phyloP scores from a whole-genome alignment of 1,139 yeast species.

The Yamadazyma epiphylla region DNA sequence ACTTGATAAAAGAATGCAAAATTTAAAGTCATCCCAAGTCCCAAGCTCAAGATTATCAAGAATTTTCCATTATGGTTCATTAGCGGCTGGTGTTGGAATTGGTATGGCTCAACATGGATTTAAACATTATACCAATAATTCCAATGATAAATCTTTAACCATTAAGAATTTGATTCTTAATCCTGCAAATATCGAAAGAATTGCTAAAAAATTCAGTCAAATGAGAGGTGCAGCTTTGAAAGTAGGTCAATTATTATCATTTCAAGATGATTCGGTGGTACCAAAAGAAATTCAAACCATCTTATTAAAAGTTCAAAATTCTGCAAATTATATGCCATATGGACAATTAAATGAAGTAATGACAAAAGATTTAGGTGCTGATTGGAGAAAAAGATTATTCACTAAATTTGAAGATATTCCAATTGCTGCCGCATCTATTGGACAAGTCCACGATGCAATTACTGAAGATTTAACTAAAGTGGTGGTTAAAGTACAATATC shows the following conservation, averaged over 20 bases:
- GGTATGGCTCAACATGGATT: slow-evolving; percentile 82
- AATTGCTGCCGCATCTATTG: slow-evolving; percentile 96
- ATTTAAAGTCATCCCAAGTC: slow-evolving; percentile 50
- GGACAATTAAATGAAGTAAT: slow-evolving; percentile 80
- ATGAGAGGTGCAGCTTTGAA: slow-evolving; percentile 99
- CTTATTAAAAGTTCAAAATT: slow-evolving; percentile 80
- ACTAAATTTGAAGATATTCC: slow-evolving; percentile 82
- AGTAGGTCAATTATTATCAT: slow-evolving; percentile 91
- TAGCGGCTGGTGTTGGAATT: slow-evolving; percentile 89
- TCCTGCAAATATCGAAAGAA: slow-evolving; percentile 79
- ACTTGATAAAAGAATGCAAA: slow-evolving; percentile 2
- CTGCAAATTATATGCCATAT: slow-evolving; percentile 96
- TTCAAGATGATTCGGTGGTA: slow-evolving; percentile 81
- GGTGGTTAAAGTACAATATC: slow-evolving; percentile 96
- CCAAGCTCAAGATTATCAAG: slow-evolving; percentile 86
- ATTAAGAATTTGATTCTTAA: slow-evolving; percentile 65
- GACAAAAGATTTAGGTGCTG: slow-evolving; percentile 65
- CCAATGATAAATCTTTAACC: slow-evolving; percentile 37
- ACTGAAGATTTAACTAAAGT: slow-evolving; percentile 65
- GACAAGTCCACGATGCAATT: slow-evolving; percentile 89
- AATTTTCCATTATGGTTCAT: slow-evolving; percentile 84
- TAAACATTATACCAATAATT: slow-evolving; percentile 55
- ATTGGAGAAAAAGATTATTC: slow-evolving; percentile 72
- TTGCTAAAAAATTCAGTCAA: slow-evolving; percentile 81
- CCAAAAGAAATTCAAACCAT: slow-evolving; percentile 85